Evolutionary conservation across 345 rosid genomes (phyloP).

Genomic region (Pseudoturritis turrita): DNA sequence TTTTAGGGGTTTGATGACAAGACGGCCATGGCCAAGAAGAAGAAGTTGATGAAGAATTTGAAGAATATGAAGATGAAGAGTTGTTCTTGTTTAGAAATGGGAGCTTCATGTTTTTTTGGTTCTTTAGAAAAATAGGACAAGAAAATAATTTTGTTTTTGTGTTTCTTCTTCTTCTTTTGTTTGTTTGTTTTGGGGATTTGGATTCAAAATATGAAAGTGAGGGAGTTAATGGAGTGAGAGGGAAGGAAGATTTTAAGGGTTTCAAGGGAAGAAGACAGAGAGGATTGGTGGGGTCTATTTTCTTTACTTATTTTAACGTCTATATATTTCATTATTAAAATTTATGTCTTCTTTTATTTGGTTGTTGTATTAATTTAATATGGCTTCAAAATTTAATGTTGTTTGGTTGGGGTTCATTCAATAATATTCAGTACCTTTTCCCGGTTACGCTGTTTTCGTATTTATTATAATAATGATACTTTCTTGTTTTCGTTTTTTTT

Average conservation of each 20-base stretch:
- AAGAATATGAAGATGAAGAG: slow-evolving; percentile 28
- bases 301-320: slow-evolving; percentile 13
- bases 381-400: slow-evolving; percentile 34
- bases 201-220: slow-evolving; percentile 28
- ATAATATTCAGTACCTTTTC: slow-evolving; percentile 13
- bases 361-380: slow-evolving; percentile 32
- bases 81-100: slow-evolving; percentile 45
- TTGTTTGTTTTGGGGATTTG: neutral
- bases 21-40: slow-evolving; percentile 84
- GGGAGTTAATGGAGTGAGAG: slow-evolving; percentile 13
- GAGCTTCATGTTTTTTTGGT: slow-evolving; percentile 47
- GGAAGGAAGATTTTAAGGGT: slow-evolving; percentile 37
- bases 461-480: slow-evolving; percentile 17
- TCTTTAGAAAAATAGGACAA: neutral
- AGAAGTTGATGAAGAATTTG: slow-evolving; percentile 30
- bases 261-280: slow-evolving; percentile 18
- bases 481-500: slow-evolving; percentile 1
- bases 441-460: slow-evolving; percentile 13
- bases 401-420: slow-evolving; percentile 39
- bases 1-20: slow-evolving; percentile 70
- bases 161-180: neutral
- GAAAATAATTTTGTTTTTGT: neutral
- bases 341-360: neutral
- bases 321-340: neutral
- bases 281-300: slow-evolving; percentile 30